Base-by-base conservation (phyloP, 2,329 filamentous ascomycete genomes). In the Aspergillus fumigatiaffinis region DNA sequence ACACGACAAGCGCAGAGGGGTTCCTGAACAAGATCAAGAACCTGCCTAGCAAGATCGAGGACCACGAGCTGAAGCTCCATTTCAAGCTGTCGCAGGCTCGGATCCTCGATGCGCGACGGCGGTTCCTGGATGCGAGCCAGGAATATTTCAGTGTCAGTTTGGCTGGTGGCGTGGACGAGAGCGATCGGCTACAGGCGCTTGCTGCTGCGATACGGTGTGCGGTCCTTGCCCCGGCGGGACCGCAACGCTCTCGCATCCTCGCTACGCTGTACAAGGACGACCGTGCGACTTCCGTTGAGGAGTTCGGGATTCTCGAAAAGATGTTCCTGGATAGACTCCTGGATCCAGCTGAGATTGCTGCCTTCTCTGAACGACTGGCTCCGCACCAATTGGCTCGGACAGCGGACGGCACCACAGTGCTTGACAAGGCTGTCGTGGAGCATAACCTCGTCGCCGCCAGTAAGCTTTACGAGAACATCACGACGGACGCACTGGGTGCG, bases 1-100 rank as follows among this genome's bases (percentile, higher is more conserved):
- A 97, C 76, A 89, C 91, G 8, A 91, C 88, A 1, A 83, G 84
- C 38, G 94, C 94, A 46, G 91, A 95, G 72, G 85, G 84, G 44
- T 96, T 92, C 72, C 83, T 99, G 68, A 97, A 97, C 81, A 92
- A 93, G 75, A 89, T 96, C 74, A 97, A 97, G 78, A 93, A 94
- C 70, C 82, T 97, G 64, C 91, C 96, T 1, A 74, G 90, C 78
- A 87, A 84, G 61, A 86, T 96, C 32, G 77, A 83, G 29, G 87
- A 96, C 72, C 84, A 87, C 42, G 84, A 89, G 59, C 81, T 93
- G 50, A 86, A 86, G 65, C 80, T 97, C 52, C 88, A 93, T 75
- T 99, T 97, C 77, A 86, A 91, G 67, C 86, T 97, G 61, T 93
- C 89, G 8, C 92, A 96, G 75, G 94, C 94, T 5, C 89, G 93